Conservation (phyloP, 2,329 filamentous ascomycete genomes). For the Fusarium cyanostomum region DNA sequence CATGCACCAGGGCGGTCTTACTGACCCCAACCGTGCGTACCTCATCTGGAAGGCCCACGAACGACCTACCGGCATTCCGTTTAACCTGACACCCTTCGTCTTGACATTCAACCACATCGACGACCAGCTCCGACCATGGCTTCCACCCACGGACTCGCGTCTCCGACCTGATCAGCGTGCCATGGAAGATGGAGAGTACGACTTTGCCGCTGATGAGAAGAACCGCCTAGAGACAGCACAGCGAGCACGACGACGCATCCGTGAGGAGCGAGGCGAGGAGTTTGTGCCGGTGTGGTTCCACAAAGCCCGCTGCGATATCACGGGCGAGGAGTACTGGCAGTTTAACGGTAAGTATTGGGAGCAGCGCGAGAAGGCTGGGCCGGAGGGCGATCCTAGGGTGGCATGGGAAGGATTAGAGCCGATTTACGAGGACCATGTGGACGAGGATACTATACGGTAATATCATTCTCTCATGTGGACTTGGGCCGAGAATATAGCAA, state of each 20-base stretch:
- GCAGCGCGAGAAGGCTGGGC: conserved; percentile 71
- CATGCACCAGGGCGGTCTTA: conserved; percentile 61
- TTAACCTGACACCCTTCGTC: conserved; percentile 97
- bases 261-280: conserved; percentile 82
- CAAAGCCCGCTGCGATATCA: conserved; percentile 76
- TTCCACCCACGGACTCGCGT: conserved; percentile 94
- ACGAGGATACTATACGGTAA: conserved; percentile 24
- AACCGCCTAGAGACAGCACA: conserved; percentile 94
- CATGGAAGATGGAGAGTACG: conserved; percentile 99
- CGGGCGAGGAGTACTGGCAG: conserved; percentile 90
- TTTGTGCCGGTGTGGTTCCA: conserved; percentile 88
- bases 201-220: conserved; percentile 92
- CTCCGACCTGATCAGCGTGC: conserved; percentile 92
- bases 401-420: conserved; percentile 80
- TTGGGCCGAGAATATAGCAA: conserved; percentile 7
- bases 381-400: conserved; percentile 59
- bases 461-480: background rate
- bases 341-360: conserved; percentile 92
- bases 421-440: conserved; percentile 65
- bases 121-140: conserved; percentile 77
- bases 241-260: conserved; percentile 74
- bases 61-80: conserved; percentile 85
- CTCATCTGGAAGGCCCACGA: conserved; percentile 91
- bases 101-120: conserved; percentile 93
- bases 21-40: conserved; percentile 79